phyloP scores from a whole-genome alignment of 495 filamentous ascomycete genomes.

The Echria macrotheca region DNA sequence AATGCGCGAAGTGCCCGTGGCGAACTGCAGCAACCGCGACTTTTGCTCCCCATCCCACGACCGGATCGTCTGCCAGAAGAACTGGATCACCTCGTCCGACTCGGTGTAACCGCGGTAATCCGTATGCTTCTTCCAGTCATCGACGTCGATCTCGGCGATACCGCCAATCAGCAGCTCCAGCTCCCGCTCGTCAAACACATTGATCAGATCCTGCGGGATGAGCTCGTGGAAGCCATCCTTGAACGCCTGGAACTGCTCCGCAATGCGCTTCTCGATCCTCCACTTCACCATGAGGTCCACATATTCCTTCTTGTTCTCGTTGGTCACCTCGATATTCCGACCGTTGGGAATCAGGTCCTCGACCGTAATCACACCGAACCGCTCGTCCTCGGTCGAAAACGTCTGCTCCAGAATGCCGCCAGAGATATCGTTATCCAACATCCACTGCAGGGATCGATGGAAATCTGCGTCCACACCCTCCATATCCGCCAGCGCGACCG shows the following conservation, averaged over 20 bases:
- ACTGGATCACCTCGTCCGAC: slow-evolving; percentile 89
- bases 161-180: slow-evolving; percentile 94
- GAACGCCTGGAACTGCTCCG: slow-evolving; percentile 97
- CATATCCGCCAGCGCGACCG: slow-evolving; percentile 90
- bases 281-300: slow-evolving; percentile 97
- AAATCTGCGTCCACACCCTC: slow-evolving; percentile 98
- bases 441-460: slow-evolving; percentile 93
- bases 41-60: slow-evolving; percentile 99
- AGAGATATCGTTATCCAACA: slow-evolving; percentile 91
- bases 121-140: slow-evolving; percentile 99
- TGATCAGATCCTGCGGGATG: slow-evolving; percentile 92
- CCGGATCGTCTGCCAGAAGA: slow-evolving; percentile 97
- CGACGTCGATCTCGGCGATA: slow-evolving; percentile 98
- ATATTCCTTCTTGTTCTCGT: slow-evolving; percentile 94
- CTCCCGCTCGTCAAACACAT: slow-evolving; percentile 97
- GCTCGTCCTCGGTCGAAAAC: slow-evolving; percentile 94
- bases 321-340: slow-evolving; percentile 88
- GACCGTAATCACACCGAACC: slow-evolving; percentile 87
- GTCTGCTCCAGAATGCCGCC: slow-evolving; percentile 86
- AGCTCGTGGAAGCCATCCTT: slow-evolving; percentile 96
- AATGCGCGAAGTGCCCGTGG: slow-evolving; percentile 94
- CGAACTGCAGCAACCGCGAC: slow-evolving; percentile 91
- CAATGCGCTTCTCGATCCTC: slow-evolving; percentile 97
- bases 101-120: slow-evolving; percentile 99
- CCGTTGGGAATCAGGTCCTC: slow-evolving; percentile 91